Base-by-base conservation (phyloP, 371 early-diverging fungal species). In the Saksenaea vasiformis region DNA sequence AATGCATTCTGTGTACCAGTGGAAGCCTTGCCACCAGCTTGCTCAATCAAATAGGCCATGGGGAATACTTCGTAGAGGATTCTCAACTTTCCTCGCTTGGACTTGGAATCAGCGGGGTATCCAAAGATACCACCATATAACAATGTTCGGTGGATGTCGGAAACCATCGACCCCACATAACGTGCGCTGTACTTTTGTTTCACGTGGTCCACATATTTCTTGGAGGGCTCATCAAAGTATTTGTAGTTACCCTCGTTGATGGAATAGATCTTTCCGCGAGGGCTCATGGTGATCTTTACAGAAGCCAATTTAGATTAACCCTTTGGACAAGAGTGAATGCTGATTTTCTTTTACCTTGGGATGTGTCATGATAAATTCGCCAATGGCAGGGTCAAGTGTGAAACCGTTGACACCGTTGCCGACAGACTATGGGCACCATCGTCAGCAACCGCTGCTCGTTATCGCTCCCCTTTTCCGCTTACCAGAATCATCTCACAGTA, bases 161-260 rank as follows among this genome's bases (percentile, higher is more conserved):
- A 97, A 22, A 98, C 98, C 98, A 98, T 98, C 58, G 95, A 94
- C 14, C 98, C 98, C 47, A 97, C 95, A 79, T 98, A 98, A 72
- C 98, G 91, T 22, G 97, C 95, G 19, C 93, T 91, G 83, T 97
- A 98, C 14, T 96, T 95, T 59, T 91, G 87, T 80, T 90, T 94
- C 80, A 98, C 78, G 8, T 85, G 76, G 66, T 93, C 86, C 61
- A 98, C 90, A 78, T 98, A 98, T 57, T 90, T 91, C 65, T 88
- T 90, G 73, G 92, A 90, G 17, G 96, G 90, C 17, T 83, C 85
- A 77, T 95, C 92, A 87, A 95, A 98, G 79, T 93, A 91, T 69
- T 88, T 85, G 68, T 94, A 91, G 83, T 98, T 97, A 47, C 98
- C 98, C 73, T 98, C 98, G 74, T 98, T 98, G 72, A 97, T 88